phyloP scores from a whole-genome alignment of 768 basidiomycete species.

The Lepiota subincarnata region DNA sequence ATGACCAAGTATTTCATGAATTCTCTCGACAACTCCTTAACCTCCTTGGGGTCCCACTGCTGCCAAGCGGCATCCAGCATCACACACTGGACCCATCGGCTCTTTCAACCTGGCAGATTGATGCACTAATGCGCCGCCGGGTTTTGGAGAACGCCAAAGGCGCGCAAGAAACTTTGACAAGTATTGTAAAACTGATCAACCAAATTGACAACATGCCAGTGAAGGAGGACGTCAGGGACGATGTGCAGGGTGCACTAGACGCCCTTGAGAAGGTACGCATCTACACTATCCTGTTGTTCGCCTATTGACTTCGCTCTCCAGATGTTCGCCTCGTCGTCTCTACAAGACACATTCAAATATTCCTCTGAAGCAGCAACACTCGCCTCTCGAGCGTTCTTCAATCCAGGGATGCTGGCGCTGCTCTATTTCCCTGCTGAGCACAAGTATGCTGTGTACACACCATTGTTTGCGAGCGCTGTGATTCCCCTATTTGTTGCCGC shows the following conservation, averaged over 20 bases:
- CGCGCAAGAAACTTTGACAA: constrained; percentile 70
- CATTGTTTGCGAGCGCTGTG: constrained; percentile 86
- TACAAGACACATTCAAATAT: constrained; percentile 45
- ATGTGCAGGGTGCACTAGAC: constrained; percentile 65
- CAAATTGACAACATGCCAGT: constrained; percentile 94
- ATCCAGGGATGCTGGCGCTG: constrained; percentile 92
- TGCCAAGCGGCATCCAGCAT: constrained; percentile 45
- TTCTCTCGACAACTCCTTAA: constrained; percentile 71
- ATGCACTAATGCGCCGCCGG: constrained; percentile 69
- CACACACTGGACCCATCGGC: constrained; percentile 17
- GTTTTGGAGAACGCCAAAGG: constrained; percentile 63
- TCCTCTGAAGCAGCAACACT: constrained; percentile 61
- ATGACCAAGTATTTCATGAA: constrained; percentile 52
- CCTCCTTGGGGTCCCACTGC: constrained; percentile 74
- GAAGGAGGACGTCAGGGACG: constrained; percentile 65
- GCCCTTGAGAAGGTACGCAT: constrained; percentile 67
- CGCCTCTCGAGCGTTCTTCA: constrained; percentile 89
- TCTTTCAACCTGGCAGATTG: constrained; percentile 75
- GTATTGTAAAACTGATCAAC: constrained; percentile 79
- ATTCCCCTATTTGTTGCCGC: constrained; percentile 78
- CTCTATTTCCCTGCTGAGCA: constrained; percentile 98
- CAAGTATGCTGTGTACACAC: constrained; percentile 95
- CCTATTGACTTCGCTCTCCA: constrained; percentile 18
- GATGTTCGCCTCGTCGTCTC: constrained; percentile 39
- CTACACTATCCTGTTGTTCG: not conserved